A percentile compares a stretch with the other conserved stretches of the same genome.
Evolutionary conservation across 208 protist genomes (phyloP).

Genomic region (Acanthamoeba triangularis): DNA sequence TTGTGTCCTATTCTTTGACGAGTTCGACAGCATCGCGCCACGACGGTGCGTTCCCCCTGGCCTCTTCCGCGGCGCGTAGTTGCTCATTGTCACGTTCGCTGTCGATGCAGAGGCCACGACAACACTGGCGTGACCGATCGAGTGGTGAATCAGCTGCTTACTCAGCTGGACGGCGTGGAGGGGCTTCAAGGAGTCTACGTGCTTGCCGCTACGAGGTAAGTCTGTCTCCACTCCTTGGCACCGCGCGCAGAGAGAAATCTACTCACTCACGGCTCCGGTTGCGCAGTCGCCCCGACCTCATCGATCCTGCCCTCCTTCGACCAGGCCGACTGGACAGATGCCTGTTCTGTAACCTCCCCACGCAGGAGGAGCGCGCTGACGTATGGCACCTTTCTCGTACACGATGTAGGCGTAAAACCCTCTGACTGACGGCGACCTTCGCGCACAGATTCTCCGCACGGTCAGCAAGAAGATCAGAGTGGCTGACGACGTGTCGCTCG

Average conservation of each 20-base stretch:
- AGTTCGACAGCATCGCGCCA: constrained; percentile 92
- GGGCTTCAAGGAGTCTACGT: constrained; percentile 89
- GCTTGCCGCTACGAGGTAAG: constrained; percentile 87
- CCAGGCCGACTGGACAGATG: constrained; percentile 89
- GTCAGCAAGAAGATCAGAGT: constrained; percentile 78
- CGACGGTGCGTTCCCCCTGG: constrained; percentile 43
- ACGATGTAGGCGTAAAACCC: constrained; percentile 94
- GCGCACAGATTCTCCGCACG: constrained; percentile 74
- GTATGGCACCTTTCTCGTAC: constrained; percentile 75
- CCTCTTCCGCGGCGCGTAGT: background rate
- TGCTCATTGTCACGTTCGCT: background rate
- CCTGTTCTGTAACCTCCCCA: constrained; percentile 75
- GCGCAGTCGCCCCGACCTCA: constrained; percentile 87
- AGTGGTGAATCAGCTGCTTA: constrained; percentile 93
- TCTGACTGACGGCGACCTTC: constrained; percentile 91
- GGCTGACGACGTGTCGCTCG: constrained; percentile 55
- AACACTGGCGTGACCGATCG: constrained; percentile 91
- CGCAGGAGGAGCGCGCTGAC: background rate
- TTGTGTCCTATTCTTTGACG: constrained; percentile 93
- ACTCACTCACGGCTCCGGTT: background rate
- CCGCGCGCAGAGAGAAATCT: background rate
- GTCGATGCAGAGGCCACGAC: constrained; percentile 85
- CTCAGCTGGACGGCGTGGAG: constrained; percentile 92
- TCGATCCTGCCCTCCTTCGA: constrained; percentile 91
- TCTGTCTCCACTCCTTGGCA: background rate